Percentiles rank a stretch among this genome's conserved stretches.
Conservation (phyloP, 345 rosid genomes). For the Zanthoxylum bungeanum region DNA sequence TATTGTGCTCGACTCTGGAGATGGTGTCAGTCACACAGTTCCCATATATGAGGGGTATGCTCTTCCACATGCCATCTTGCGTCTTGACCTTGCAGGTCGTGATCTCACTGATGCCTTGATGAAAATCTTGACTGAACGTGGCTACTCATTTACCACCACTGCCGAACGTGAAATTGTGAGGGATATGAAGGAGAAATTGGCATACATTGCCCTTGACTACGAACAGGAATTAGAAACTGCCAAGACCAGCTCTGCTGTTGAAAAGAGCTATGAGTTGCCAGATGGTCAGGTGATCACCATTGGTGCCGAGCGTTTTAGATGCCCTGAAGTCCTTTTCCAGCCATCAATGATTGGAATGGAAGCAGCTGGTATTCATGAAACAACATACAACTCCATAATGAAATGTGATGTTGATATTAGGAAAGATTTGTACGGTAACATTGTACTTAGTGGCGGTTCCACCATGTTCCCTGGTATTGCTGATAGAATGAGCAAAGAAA, state of each 20-base stretch:
- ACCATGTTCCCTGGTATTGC: slow-evolving; percentile 72
- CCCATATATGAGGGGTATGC: slow-evolving; percentile 73
- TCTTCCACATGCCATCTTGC: slow-evolving; percentile 68
- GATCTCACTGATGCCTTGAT: slow-evolving; percentile 66
- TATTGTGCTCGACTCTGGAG: slow-evolving; percentile 64
- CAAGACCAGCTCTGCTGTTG: slow-evolving; percentile 56
- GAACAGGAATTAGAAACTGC: slow-evolving; percentile 66
- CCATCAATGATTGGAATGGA: slow-evolving; percentile 74
- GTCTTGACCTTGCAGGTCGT: slow-evolving; percentile 70
- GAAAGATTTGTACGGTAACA: slow-evolving; percentile 69
- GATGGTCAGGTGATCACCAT: slow-evolving; percentile 74
- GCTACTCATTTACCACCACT: slow-evolving; percentile 75
- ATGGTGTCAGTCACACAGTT: slow-evolving; percentile 77
- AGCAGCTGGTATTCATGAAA: slow-evolving; percentile 66
- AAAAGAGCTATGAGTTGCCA: slow-evolving; percentile 67
- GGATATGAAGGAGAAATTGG: slow-evolving; percentile 68
- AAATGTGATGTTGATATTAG: slow-evolving; percentile 70
- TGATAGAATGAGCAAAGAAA: slow-evolving; percentile 77
- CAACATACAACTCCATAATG: slow-evolving; percentile 71
- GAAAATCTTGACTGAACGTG: slow-evolving; percentile 73
- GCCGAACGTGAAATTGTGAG: slow-evolving; percentile 74
- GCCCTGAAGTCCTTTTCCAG: slow-evolving; percentile 69
- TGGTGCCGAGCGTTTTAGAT: slow-evolving; percentile 62
- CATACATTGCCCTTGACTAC: slow-evolving; percentile 63
- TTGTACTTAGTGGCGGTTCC: slow-evolving; percentile 71